phyloP scores from a whole-genome alignment of 805 yeast species.

The Spathaspora sp. region DNA sequence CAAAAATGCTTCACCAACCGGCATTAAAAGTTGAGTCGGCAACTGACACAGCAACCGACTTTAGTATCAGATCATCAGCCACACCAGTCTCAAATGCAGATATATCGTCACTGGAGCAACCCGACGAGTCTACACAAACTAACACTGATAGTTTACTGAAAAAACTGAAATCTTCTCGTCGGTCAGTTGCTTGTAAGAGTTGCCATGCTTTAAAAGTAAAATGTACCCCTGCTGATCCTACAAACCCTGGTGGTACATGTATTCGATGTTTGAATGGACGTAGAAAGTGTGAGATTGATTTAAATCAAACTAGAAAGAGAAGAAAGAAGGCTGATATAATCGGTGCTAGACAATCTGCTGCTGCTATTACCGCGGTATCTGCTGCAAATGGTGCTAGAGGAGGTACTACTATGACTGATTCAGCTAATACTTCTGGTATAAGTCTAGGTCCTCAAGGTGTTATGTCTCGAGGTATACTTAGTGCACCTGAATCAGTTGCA shows the following conservation, averaged over 20 bases:
- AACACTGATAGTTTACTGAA: background rate
- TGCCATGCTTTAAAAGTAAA: slow-evolving; percentile 83
- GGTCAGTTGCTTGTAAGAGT: slow-evolving; percentile 61
- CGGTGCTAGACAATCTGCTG: slow-evolving; percentile 19
- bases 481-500: slow-evolving; percentile 9
- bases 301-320: slow-evolving; percentile 54
- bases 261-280: slow-evolving; percentile 65
- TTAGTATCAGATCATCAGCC: background rate
- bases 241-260: slow-evolving; percentile 64
- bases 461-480: background rate
- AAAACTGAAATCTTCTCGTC: slow-evolving; percentile 15
- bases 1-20: background rate
- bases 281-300: slow-evolving; percentile 64
- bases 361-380: slow-evolving; percentile 21
- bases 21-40: background rate
- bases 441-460: background rate
- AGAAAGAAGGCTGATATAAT: slow-evolving; percentile 29
- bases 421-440: background rate
- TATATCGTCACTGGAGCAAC: background rate
- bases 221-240: slow-evolving; percentile 67
- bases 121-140: background rate
- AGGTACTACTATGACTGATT: background rate
- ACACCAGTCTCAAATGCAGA: background rate
- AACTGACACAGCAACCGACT: background rate
- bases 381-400: slow-evolving; percentile 22